These are phyloP conservation scores for Delphinella strobiligena DNA, from an alignment of 2,329 filamentous ascomycete genomes.

Conservation along the genomic window DNA sequence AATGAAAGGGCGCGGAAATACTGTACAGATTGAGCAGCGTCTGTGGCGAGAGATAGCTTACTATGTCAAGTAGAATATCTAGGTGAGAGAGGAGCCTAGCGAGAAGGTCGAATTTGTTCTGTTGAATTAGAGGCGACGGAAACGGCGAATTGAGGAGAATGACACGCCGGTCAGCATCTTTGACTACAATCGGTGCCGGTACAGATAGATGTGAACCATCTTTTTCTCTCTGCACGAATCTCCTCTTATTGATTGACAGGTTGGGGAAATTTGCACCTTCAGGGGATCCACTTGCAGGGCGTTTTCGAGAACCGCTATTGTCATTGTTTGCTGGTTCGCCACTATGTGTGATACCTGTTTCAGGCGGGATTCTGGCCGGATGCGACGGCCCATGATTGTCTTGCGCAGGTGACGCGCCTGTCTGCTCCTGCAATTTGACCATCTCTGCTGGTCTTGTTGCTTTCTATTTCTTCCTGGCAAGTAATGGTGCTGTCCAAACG, in stretches of 20 bases:
- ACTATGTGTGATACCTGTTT: too few species aligned
- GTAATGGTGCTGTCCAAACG: too few species aligned
- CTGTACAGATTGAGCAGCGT: conserved; percentile 55
- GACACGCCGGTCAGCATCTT: background rate
- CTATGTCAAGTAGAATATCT: conserved; percentile 44
- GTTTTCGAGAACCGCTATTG: too few species aligned
- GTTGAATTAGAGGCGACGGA: background rate
- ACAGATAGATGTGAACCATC: background rate
- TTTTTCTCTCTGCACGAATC: conserved; percentile 2
- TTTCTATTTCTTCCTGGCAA: too few species aligned
- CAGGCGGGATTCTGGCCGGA: too few species aligned
- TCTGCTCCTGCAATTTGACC: too few species aligned
- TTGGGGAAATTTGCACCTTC: background rate
- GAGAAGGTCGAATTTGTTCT: conserved; percentile 20
- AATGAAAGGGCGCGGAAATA: conserved; percentile 51
- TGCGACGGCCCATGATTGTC: too few species aligned
- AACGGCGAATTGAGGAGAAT: conserved; percentile 1
- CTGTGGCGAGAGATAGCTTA: conserved; percentile 39
- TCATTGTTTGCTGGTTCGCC: too few species aligned
- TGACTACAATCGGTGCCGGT: background rate
- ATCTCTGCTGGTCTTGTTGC: too few species aligned
- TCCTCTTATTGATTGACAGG: conserved; percentile 1
- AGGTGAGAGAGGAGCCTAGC: conserved; percentile 22
- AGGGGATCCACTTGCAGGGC: background rate
- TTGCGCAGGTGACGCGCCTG: too few species aligned